Evolutionary conservation across 2,329 filamentous ascomycete species (phyloP), one percentile per base, ranked within the genome.

Genomic region (Pseudocercospora fuligena): DNA sequence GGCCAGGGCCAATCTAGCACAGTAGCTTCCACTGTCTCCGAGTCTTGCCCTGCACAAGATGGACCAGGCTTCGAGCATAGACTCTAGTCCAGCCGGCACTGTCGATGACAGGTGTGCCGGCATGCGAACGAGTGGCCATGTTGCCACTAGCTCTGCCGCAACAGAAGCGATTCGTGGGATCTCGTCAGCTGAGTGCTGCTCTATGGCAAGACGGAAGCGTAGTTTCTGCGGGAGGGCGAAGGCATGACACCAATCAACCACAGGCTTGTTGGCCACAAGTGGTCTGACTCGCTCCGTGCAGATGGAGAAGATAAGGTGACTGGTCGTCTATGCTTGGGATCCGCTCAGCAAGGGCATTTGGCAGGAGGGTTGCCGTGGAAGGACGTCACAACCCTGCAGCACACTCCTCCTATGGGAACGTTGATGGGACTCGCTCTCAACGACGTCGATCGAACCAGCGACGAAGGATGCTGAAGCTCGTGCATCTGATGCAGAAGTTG

Each of bases 251-350:
- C 69, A 70, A 72, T 70, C 58, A 67, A 66, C 33, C 47, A 53
- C 64, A 63, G 27, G 49, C 43, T 51, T 31, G 53, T 65, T 62
- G 58, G 65, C 65, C 64, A 59, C 56, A 33, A 63, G 64, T 68
- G 67, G 68, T 61, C 65, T 64, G 67, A 65, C 63, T 63, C 68
- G 73, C 72, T 70, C 71, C 74, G 74, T 81, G 80, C 81, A 82
- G 78, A 71, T 73, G 70, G 68, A 68, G 72, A 69, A 76, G 81
- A 82, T 82, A 83, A 82, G 80, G 79, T 83, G 80, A 83, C 82
- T 83, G 81, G 81, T 70, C 71, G 73, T 74, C 71, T 74, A 78
- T 78, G 71, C 63, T 67, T 64, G 57, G 46, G 43, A 47, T 58
- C 66, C 69, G 60, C 69, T 66, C 58, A 60, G 61, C 65, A 67